A percentile compares a stretch with the other conserved stretches of the same genome.
Conservation (phyloP, 1,284 basidiomycete species). For the Singerocomus inundabilis region DNA sequence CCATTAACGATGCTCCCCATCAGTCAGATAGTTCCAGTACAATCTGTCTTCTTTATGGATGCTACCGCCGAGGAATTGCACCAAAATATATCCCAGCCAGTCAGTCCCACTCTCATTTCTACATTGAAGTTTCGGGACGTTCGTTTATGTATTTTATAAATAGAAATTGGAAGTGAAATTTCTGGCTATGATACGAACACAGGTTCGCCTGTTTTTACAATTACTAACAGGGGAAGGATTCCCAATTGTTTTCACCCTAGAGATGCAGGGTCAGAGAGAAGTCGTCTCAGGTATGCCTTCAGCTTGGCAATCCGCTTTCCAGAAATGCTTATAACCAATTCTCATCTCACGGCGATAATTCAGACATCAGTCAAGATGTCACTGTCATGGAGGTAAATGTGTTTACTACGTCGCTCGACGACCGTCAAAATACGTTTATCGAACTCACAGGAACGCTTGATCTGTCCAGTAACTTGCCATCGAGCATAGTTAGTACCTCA, state of each 20-base stretch:
- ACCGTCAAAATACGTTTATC: no score
- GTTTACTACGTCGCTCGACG: no score
- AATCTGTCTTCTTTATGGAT: conserved; percentile 4
- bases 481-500: no score
- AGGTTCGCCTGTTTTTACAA: conserved; percentile 7
- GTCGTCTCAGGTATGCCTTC: no score
- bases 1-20: neutral
- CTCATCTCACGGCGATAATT: no score
- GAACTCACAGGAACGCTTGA: no score
- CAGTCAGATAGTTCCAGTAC: neutral
- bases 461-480: no score
- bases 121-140: neutral
- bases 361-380: no score
- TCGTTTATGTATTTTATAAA: neutral
- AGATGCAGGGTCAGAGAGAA: no score
- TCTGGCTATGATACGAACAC: conserved; percentile 3
- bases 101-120: neutral
- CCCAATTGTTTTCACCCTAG: neutral
- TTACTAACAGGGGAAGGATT: conserved; percentile 4
- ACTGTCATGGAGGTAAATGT: no score
- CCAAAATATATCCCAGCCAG: conserved; percentile 3
- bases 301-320: no score
- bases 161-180: conserved; percentile 7
- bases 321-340: no score
- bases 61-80: neutral